phyloP scores from a whole-genome alignment of 345 rosid genomes.

The Carallia pectinifolia region DNA sequence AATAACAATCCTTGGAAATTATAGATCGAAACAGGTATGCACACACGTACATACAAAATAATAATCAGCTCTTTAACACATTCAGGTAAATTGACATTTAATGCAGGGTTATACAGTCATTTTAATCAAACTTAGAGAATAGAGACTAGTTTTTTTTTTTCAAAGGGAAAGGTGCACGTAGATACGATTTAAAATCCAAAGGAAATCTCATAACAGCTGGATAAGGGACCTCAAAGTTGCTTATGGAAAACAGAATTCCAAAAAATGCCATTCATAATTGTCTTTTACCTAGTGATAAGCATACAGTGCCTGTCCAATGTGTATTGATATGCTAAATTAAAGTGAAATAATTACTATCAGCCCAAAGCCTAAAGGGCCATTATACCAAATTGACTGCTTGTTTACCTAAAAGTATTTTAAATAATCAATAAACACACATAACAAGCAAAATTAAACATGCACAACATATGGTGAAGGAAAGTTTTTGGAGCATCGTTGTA shows the following conservation, averaged over 20 bases:
- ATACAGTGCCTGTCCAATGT: too few species aligned
- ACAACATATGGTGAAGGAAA: not conserved
- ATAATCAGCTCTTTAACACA: too few species aligned
- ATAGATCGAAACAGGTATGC: too few species aligned
- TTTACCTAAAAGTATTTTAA: not conserved
- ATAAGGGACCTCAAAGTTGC: not conserved
- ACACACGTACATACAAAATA: too few species aligned
- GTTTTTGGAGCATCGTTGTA: not conserved
- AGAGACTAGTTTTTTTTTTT: too few species aligned
- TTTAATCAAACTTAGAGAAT: too few species aligned
- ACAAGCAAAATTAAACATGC: not conserved
- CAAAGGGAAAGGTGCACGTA: not conserved
- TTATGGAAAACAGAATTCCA: not conserved
- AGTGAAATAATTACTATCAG: too few species aligned
- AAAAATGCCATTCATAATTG: not conserved
- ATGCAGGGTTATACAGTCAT: too few species aligned
- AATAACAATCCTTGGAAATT: too few species aligned
- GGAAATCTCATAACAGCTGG: not conserved
- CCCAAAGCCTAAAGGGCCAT: not conserved
- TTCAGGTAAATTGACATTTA: too few species aligned
- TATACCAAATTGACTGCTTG: not conserved
- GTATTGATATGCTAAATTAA: not conserved
- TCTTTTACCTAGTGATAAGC: too few species aligned
- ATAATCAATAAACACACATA: not conserved
- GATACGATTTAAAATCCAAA: not conserved